Base-by-base conservation (phyloP, 2,329 filamentous ascomycete genomes). In the Cercospora sp. region DNA sequence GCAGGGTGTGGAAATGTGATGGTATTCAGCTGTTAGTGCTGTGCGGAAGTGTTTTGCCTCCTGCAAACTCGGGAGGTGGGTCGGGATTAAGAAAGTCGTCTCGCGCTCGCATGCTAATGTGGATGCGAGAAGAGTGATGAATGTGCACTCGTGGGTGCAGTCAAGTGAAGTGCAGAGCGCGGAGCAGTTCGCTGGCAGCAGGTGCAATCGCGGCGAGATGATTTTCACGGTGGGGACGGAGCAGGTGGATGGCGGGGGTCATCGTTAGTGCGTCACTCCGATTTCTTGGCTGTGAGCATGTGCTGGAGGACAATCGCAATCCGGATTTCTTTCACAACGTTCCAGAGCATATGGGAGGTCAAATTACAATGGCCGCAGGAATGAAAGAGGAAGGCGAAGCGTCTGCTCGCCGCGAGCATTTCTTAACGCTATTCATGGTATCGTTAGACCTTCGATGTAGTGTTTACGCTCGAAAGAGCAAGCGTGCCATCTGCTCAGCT, bases 61-160 rank as follows among this genome's bases (percentile, higher is more conserved):
- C 73, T 65, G 68, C 63, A 62, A 65, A 63, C 59, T 76, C 73
- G 64, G 75, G 73, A 74, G 75, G 75, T 68, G 74, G 73, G 66
- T 76, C 73, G 71, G 73, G 73, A 68, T 76, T 74, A 6, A 75
- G 70, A 65, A 67, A 67, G 60, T 65, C 69, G 59, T 66, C 69
- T 69, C 72, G 68, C 67, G 73, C 69, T 75, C 63, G 73, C 75
- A 76, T 76, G 74, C 73, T 76, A 75, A 67, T 53, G 63, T 55
- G 59, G 60, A 69, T 68, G 71, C 68, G 71, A 70, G 58, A 64
- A 65, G 58, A 63, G n/a, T 30, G 60, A 53, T 61, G 33, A 28
- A 58, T 7, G n/a, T 31, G 63, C 63, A 60, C 65, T 58, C 53
- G 33, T 30, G 36, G 48, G 60, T 64, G 60, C 65, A 57, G 62